Evolutionary conservation across 1,139 yeast species (phyloP).

Genomic region (Geotrichum siamense): DNA sequence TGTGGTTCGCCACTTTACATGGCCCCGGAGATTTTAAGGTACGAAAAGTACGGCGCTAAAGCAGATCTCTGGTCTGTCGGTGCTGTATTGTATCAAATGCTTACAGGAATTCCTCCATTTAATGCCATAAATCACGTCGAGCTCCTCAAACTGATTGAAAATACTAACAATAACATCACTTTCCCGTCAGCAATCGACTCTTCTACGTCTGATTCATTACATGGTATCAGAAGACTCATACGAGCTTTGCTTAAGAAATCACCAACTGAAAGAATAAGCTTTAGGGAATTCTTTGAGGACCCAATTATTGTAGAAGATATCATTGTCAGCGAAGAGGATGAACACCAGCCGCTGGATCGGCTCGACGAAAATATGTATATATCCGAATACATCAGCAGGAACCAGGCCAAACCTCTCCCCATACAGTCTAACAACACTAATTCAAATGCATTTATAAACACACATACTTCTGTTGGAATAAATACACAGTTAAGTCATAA

Average conservation of each 20-base stretch:
- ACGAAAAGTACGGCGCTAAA: constrained; percentile 92
- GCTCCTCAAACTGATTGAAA: constrained; percentile 74
- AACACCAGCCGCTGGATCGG: constrained; percentile 54
- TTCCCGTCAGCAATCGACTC: constrained; percentile 51
- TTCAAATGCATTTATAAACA: constrained; percentile 1
- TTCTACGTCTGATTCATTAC: constrained; percentile 34
- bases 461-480: neutral
- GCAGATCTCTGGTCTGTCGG: constrained; percentile 99
- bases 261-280: constrained; percentile 83
- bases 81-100: constrained; percentile 90
- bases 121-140: constrained; percentile 90
- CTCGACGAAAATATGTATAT: constrained; percentile 73
- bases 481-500: neutral
- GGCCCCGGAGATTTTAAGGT: constrained; percentile 95
- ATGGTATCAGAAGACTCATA: constrained; percentile 59
- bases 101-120: constrained; percentile 92
- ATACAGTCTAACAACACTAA: neutral
- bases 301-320: constrained; percentile 46
- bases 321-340: constrained; percentile 25
- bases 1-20: constrained; percentile 96
- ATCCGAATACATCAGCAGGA: constrained; percentile 61
- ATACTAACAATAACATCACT: constrained; percentile 63
- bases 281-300: constrained; percentile 68
- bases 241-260: constrained; percentile 70
- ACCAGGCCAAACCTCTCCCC: neutral